These are phyloP conservation scores for Vigna reflexopilosa DNA, from an alignment of 306 rosid species.

Conservation along the genomic window DNA sequence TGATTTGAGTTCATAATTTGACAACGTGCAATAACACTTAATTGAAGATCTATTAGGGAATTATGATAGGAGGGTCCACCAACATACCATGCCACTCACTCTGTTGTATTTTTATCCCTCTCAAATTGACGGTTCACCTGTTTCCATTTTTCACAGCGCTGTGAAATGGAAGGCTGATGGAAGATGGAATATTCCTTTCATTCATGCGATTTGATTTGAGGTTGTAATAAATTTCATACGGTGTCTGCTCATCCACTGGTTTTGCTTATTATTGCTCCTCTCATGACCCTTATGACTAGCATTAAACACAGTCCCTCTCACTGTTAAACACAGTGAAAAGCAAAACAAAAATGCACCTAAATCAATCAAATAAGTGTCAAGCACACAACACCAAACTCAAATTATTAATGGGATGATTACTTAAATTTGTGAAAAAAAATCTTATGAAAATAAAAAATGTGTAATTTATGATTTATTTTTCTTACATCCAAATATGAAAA, in stretches of 20 bases:
- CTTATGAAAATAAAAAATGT: no score
- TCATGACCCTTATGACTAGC: slow-evolving; percentile 46
- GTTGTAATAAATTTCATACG: background rate
- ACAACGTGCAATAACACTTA: slow-evolving; percentile 20
- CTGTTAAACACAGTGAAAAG: slow-evolving; percentile 9
- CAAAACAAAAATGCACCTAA: background rate
- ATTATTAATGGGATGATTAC: no score
- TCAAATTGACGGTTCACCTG: slow-evolving; percentile 36
- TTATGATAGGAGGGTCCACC: slow-evolving; percentile 20
- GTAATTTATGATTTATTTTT: no score
- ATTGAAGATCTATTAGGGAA: slow-evolving; percentile 34
- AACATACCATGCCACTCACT: slow-evolving; percentile 2
- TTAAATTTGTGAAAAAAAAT: no score
- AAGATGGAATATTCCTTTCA: slow-evolving; percentile 39
- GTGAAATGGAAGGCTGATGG: background rate
- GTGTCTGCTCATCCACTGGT: slow-evolving; percentile 9
- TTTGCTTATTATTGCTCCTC: slow-evolving; percentile 41
- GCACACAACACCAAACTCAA: no score
- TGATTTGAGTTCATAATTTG: slow-evolving; percentile 38
- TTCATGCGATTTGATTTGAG: slow-evolving; percentile 19
- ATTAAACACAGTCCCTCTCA: slow-evolving; percentile 34
- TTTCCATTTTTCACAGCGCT: background rate
- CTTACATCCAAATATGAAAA: no score
- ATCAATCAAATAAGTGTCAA: background rate
- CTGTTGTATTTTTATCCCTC: background rate